Evolutionary conservation across 495 filamentous ascomycete species (phyloP), one percentile per base, ranked within the genome.

Genomic region (Pseudoneurospora amorphoporcata): DNA sequence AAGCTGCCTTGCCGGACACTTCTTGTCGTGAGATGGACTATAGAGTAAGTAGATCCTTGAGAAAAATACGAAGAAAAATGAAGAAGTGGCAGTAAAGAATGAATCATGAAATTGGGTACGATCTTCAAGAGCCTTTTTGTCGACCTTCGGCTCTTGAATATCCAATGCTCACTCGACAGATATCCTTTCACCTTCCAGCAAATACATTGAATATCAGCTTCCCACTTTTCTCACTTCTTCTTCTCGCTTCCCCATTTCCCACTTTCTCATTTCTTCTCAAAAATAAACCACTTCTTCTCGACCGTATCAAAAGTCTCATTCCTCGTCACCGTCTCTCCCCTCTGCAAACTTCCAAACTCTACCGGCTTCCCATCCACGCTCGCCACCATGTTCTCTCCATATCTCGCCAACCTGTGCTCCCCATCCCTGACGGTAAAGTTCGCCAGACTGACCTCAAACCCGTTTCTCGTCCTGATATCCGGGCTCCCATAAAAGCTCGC

Each of bases 401-500:
- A 72, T 19, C 75, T 70, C 45, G 69, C 72, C 68, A 90, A 75
- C 73, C 77, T 83, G 73, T 89, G 89, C 61, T 83, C 87, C 0
- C 87, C 87, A 42, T 76, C 61, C 75, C 83, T 71, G 19, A 90
- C 86, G n/a, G 86, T 87, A 76, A 90, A 90, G 72, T 87, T 87
- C 2, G 88, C 89, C 71, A 91, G 71, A 38, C 81, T 76, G 19
- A 89, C 87, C 79, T 90, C 88, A 75, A 83, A 79, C n/a, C 80
- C 79, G 68, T 83, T 86, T 47, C 82, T 78, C 5, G 75, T 77
- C 39, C 77, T 76, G 29, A 83, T 77, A 9, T 80, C 82, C 29
- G 84, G 84, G n/a, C 83, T 75, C 32, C 79, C 79, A 73, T 85
- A 90, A 79, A 81, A 90, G 37, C 74, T 76, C 4, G 88, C 88